Base-by-base conservation (phyloP, 129 eudicot genomes). In the Lactuca sativa region DNA sequence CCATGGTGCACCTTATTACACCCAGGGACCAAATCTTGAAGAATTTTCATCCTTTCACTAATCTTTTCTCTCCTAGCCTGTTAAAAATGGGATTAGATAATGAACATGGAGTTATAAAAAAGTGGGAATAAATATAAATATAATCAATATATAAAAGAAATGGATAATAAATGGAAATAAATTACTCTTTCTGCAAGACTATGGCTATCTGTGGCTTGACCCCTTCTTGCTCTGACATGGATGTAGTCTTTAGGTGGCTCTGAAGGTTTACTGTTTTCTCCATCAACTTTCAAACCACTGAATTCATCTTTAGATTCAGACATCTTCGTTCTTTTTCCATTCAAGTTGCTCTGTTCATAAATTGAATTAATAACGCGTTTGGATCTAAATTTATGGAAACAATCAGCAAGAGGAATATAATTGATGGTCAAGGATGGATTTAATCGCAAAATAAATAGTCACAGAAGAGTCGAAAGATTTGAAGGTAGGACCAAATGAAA, bases 191-290 rank as follows among this genome's bases (percentile, higher is more conserved):
- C 98, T 7, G 96, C 98, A 37, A 92, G 78, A 81, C 98, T 88
- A 77, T 92, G 98, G 81, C 98, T 92, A 65, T 92, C 98, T 21
- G 98, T 92, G 40, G 98, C 98, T 92, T 92, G 98, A 66, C 98
- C 98, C 77, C 98, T 84, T 81, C 98, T 81, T 44, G 98, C 98
- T 85, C 98, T 71, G 34, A 92, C 98, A 81, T 92, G 98, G 71
- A 92, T 92, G 79, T 88, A 92, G 38, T 92, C 98, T 73, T 92
- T 92, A 59, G 84, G 88, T 18, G 91, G 95, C 65, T 86, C 95
- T 34, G 76, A 43, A 10, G 81, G 70, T 69, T 77, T 85, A 65
- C 76, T 73, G 30, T 59, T 74, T 64, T 88, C 97, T 60, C 68
- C 87, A 52, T 83, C 90, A 62, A 74, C 75, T 54, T 82, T 88